Evolutionary conservation across 441 rosid species (phyloP).

Genomic region (Manihot esculenta): DNA sequence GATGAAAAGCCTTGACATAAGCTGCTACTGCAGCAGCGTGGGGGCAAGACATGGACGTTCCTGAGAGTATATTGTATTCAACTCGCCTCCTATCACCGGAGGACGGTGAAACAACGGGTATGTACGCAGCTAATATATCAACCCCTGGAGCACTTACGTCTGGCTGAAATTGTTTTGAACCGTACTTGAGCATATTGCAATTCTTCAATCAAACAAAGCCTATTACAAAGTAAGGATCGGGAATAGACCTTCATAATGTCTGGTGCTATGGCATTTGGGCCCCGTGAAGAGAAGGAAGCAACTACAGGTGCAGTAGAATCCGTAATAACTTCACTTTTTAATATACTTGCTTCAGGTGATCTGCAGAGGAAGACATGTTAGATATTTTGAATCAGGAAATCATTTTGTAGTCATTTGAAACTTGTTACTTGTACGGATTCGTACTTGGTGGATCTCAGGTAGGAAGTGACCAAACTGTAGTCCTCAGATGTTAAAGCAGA

Average conservation of each 20-base stretch:
- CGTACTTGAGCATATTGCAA: too few species aligned
- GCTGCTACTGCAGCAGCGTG: constrained; percentile 56
- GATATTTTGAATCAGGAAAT: not conserved
- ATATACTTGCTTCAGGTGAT: constrained; percentile 24
- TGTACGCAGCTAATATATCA: constrained; percentile 52
- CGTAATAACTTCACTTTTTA: constrained; percentile 25
- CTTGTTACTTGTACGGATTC: not conserved
- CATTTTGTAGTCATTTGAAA: too few species aligned
- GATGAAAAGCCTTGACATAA: constrained; percentile 46
- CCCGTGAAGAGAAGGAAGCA: constrained; percentile 48
- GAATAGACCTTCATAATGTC: constrained; percentile 49
- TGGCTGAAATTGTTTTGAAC: constrained; percentile 31
- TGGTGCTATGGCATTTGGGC: constrained; percentile 39
- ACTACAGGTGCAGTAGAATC: constrained; percentile 37
- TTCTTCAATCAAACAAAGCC: too few species aligned
- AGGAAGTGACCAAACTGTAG: constrained; percentile 23
- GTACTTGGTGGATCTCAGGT: constrained; percentile 32
- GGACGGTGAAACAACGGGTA: constrained; percentile 27
- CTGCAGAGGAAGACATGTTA: not conserved
- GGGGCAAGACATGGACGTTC: constrained; percentile 67
- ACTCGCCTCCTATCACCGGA: constrained; percentile 22
- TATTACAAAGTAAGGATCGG: not conserved
- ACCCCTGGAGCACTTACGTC: constrained; percentile 58
- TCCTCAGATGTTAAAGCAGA: constrained; percentile 13
- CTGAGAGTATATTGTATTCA: constrained; percentile 35